phyloP scores from a whole-genome alignment of 306 rosid genomes.

The Vachellia collinsii region DNA sequence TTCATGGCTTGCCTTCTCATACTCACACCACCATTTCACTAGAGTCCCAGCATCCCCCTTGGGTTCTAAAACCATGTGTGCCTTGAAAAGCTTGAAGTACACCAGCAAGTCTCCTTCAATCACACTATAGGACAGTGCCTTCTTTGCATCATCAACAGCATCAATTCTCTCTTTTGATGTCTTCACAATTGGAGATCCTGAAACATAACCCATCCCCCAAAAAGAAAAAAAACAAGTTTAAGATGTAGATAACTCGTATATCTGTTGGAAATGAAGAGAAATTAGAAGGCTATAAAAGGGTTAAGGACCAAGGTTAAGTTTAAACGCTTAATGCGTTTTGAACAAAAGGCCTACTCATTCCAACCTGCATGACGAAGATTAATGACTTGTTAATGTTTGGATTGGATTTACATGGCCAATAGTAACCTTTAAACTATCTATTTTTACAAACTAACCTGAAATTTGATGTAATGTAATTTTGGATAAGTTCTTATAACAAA shows the following conservation, averaged over 20 bases:
- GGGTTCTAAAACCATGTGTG: slow-evolving; percentile 48
- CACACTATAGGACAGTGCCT: slow-evolving; percentile 51
- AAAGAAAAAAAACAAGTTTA: neutral
- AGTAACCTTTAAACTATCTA: too few species aligned
- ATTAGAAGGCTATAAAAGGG: neutral
- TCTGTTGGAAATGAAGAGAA: neutral
- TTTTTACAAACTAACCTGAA: too few species aligned
- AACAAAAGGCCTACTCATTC: too few species aligned
- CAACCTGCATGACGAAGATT: too few species aligned
- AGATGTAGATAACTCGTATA: neutral
- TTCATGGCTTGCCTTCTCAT: slow-evolving; percentile 55
- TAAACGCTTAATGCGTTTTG: too few species aligned
- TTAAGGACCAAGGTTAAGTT: too few species aligned
- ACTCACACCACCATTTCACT: slow-evolving; percentile 73
- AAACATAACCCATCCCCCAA: neutral
- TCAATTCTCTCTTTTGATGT: slow-evolving; percentile 63
- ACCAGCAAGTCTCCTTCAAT: slow-evolving; percentile 76
- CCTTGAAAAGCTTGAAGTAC: slow-evolving; percentile 70
- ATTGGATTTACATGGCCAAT: too few species aligned
- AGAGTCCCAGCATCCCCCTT: slow-evolving; percentile 56
- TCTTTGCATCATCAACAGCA: slow-evolving; percentile 58
- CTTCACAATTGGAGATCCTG: slow-evolving; percentile 63
- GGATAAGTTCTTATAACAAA: too few species aligned
- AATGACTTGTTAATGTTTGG: too few species aligned
- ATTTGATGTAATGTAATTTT: too few species aligned